Evolutionary conservation across 192 early-diverging fungal genomes (phyloP).

Genomic region (Oehlia diaphana): DNA sequence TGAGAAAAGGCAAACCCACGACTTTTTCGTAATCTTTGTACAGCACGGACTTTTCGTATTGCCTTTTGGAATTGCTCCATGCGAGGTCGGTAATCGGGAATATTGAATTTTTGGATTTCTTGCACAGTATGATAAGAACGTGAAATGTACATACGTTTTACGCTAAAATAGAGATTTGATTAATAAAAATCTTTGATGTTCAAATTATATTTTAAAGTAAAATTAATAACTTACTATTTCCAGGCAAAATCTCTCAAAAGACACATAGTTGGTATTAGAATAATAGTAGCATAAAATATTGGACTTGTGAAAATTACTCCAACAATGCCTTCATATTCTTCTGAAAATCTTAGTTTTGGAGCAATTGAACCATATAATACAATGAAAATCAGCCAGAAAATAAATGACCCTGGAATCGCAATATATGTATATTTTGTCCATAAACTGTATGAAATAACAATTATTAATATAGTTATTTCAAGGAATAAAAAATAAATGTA

Average conservation of each 20-base stretch:
- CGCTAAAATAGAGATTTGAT: conserved; percentile 43
- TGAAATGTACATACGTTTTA: conserved; percentile 75
- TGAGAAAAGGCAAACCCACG: conserved; percentile 98
- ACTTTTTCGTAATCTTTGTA: conserved; percentile 89
- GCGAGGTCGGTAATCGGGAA: conserved; percentile 96
- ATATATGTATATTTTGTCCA: conserved; percentile 96
- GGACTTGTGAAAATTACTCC: conserved; percentile 63
- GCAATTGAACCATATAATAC: conserved; percentile 80
- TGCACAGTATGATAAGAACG: conserved; percentile 94
- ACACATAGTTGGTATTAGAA: conserved; percentile 82
- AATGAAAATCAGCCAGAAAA: conserved; percentile 86
- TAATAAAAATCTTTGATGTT: not conserved
- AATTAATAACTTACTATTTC: conserved; percentile 83
- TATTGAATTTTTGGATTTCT: conserved; percentile 99
- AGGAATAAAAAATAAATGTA: not conserved
- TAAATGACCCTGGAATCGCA: conserved; percentile 87
- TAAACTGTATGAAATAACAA: conserved; percentile 45
- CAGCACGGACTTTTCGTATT: conserved; percentile 94
- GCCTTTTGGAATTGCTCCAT: conserved; percentile 99
- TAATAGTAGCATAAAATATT: conserved; percentile 85
- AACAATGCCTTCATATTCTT: conserved; percentile 76
- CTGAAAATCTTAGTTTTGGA: conserved; percentile 63
- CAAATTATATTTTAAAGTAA: conserved; percentile 17
- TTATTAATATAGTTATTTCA: not conserved
- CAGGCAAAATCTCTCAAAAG: conserved; percentile 88